These are phyloP conservation scores for Coprinopsis marcescibilis DNA, from an alignment of 768 basidiomycete species.

Conservation along the genomic window DNA sequence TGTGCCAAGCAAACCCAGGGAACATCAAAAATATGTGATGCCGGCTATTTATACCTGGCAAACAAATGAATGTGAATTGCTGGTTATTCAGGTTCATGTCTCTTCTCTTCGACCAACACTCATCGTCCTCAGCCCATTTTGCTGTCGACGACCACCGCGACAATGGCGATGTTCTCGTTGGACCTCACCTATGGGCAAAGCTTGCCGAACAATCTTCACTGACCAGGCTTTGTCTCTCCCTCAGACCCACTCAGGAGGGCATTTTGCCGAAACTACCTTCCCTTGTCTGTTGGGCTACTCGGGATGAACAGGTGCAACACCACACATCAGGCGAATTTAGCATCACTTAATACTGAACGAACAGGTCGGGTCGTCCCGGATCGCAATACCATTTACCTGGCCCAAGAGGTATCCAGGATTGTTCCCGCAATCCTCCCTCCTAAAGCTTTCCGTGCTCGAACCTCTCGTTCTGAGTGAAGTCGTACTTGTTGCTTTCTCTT, in stretches of 20 bases:
- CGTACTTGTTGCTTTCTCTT: slow-evolving; percentile 45
- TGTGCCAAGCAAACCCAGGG: too few relatives aligned
- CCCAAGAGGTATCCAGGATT: slow-evolving; percentile 2
- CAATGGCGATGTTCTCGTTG: slow-evolving; percentile 8
- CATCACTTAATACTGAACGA: slow-evolving; percentile 5
- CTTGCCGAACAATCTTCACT: slow-evolving; percentile 3
- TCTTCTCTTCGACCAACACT: slow-evolving; percentile 23
- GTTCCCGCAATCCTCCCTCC: slow-evolving; percentile 8
- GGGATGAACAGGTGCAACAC: slow-evolving; percentile 32
- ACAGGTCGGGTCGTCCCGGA: slow-evolving; percentile 22
- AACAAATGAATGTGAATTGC: background rate
- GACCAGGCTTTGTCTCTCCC: slow-evolving; percentile 11
- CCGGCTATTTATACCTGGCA: background rate
- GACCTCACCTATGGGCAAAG: slow-evolving; percentile 13
- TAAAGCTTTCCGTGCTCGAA: slow-evolving; percentile 20
- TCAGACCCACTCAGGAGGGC: slow-evolving; percentile 9
- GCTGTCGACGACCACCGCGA: slow-evolving; percentile 1
- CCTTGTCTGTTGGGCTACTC: slow-evolving; percentile 27
- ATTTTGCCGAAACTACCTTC: slow-evolving; percentile 8
- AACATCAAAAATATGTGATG: slow-evolving; percentile 5
- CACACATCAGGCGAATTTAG: background rate
- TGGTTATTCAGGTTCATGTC: slow-evolving; percentile 16
- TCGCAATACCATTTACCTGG: slow-evolving; percentile 36
- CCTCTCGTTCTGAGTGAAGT: slow-evolving; percentile 43
- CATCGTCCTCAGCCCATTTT: slow-evolving; percentile 11